phyloP scores from a whole-genome alignment of 2,329 filamentous ascomycete genomes.

The Lachnellula subtilissima region DNA sequence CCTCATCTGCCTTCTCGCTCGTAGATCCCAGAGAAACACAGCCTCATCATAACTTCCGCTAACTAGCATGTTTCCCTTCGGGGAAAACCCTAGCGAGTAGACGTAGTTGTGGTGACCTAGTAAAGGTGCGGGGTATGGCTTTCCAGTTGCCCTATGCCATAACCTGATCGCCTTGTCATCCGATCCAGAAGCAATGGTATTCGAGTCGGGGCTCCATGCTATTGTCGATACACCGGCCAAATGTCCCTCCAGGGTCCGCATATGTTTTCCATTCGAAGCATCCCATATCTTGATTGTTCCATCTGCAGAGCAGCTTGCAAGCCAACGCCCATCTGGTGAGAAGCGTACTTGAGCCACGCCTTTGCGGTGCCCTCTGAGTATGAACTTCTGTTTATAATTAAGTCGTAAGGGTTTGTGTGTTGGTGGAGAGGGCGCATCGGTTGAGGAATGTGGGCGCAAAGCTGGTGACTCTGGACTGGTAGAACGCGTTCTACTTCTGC shows the following conservation, averaged over 20 bases:
- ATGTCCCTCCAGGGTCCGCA: slow-evolving; percentile 89
- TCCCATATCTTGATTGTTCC: slow-evolving; percentile 90
- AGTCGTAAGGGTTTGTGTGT: slow-evolving; percentile 25
- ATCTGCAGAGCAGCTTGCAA: slow-evolving; percentile 87
- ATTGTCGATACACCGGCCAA: slow-evolving; percentile 88
- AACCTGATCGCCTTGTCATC: slow-evolving; percentile 95
- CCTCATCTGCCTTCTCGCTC: slow-evolving; percentile 81
- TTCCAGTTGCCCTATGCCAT: slow-evolving; percentile 70
- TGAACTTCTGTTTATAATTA: slow-evolving; percentile 53
- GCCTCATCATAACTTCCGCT: slow-evolving; percentile 96
- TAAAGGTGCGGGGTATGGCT: slow-evolving; percentile 52
- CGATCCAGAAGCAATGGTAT: slow-evolving; percentile 81
- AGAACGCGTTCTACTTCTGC: slow-evolving; percentile 20
- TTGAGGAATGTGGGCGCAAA: slow-evolving; percentile 22
- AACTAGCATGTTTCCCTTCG: slow-evolving; percentile 94
- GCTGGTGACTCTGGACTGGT: slow-evolving; percentile 20
- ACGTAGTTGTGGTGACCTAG: slow-evolving; percentile 95
- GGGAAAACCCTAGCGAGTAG: slow-evolving; percentile 90
- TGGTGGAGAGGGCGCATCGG: slow-evolving; percentile 17
- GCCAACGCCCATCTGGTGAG: slow-evolving; percentile 83
- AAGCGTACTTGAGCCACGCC: slow-evolving; percentile 83
- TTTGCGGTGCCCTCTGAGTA: slow-evolving; percentile 71
- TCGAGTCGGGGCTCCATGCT: slow-evolving; percentile 89
- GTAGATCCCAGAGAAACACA: slow-evolving; percentile 93
- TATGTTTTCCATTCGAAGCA: slow-evolving; percentile 67